Conservation (phyloP, 31 red algal genomes). For the Porphyra umbilicalis region DNA sequence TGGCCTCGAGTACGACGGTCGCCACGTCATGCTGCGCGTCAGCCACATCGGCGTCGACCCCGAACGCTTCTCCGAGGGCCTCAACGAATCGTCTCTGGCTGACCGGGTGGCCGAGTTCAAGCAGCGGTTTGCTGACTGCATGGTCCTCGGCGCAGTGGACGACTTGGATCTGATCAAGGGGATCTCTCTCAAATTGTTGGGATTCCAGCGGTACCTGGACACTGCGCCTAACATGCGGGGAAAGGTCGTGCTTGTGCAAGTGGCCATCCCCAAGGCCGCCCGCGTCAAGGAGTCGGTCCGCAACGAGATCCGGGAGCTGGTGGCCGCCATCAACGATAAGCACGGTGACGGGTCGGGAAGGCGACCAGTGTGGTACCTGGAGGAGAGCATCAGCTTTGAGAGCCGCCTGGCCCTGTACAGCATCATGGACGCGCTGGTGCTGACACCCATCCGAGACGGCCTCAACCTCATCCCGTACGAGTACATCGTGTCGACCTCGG, state of each 20-base stretch:
- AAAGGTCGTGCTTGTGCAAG: slow-evolving; percentile 80
- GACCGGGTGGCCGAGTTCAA: slow-evolving; percentile 37
- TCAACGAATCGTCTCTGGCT: slow-evolving; percentile 9
- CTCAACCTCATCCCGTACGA: slow-evolving; percentile 96
- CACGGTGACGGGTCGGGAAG: slow-evolving; percentile 50
- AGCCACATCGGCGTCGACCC: slow-evolving; percentile 94
- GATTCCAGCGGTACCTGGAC: slow-evolving; percentile 56
- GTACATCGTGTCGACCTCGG: slow-evolving; percentile 81
- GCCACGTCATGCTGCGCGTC: slow-evolving; percentile 91
- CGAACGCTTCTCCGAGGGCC: slow-evolving; percentile 72
- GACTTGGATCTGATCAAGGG: slow-evolving; percentile 93
- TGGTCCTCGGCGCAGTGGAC: slow-evolving; percentile 73
- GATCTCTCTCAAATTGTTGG: slow-evolving; percentile 88
- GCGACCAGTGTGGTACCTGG: slow-evolving; percentile 69
- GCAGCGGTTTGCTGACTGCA: slow-evolving; percentile 33
- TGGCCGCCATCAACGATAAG: slow-evolving; percentile 69
- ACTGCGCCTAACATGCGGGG: slow-evolving; percentile 42
- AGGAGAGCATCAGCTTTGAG: slow-evolving; percentile 74
- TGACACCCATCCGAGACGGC: slow-evolving; percentile 99
- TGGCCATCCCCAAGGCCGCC: slow-evolving; percentile 75
- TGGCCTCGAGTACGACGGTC: slow-evolving; percentile 86
- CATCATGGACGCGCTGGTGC: slow-evolving; percentile 58
- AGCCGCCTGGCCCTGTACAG: slow-evolving; percentile 85
- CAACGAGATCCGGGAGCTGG: slow-evolving; percentile 81
- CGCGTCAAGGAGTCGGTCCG: slow-evolving; percentile 65